Base-by-base conservation (phyloP, 2,329 filamentous ascomycete genomes). In the Teratosphaeria pseudoeucalypti region DNA sequence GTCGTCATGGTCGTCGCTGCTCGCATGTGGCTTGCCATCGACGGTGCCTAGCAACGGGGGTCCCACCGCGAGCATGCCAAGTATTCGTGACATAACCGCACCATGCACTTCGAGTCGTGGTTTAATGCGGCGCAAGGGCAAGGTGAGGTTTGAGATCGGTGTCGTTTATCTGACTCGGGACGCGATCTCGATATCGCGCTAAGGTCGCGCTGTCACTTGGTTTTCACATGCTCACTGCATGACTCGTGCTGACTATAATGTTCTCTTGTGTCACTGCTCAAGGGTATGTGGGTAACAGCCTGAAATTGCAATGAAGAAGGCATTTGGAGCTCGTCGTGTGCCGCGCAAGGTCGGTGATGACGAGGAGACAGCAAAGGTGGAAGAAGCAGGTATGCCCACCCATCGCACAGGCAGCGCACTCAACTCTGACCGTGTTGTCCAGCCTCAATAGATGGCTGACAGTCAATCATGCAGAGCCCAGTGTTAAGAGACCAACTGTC, bases 281-380 rank as follows among this genome's bases (percentile, higher is more conserved):
- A 32, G 7, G 29, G 16, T n/a, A 43, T 43, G 12, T 16, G 12
- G 16, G 11, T n/a, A 43, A 43, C 10, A 11, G 11, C 10, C 34
- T 39, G 34, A 39, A 1, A 43, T n/a, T 5, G 10, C 5, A 10
- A 85, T 86, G 83, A 83, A 79, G 62, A 79, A 82, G 63, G 75
- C 79, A 9, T 81, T 83, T 64, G 77, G 77, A 52, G 78, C 78
- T 62, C 76, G 81, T 58, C 79, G 83, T 64, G 91, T 94, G 66
- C 85, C 89, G 54, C 87, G 89, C 65, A 88, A 91, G 68, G 88
- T 96, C 66, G 87, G 85, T 54, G 79, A 84, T 52, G 88, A 90
- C 53, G 84, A 86, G 12, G 85, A 89, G 3, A 16, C 29, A 39
- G 47, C 58, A 49, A 14, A 14, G 47, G 12, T 12, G 10, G 34